Percentiles rank a stretch among this genome's conserved stretches.
Conservation (phyloP, 805 yeast genomes). For the Kuraishia borneana region DNA sequence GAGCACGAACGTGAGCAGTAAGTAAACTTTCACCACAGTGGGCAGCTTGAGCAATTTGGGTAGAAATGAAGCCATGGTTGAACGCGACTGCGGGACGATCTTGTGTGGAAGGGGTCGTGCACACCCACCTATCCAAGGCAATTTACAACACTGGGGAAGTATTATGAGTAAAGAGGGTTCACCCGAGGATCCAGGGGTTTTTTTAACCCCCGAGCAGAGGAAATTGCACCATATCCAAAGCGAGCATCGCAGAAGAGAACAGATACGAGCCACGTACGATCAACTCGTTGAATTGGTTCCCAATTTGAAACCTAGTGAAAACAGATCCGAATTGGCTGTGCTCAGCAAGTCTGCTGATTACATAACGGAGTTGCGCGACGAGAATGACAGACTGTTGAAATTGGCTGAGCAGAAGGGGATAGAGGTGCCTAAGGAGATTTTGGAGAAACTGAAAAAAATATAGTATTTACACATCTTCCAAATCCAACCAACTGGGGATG, state of each 20-base stretch:
- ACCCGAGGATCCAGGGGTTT: no score
- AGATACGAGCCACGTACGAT: conserved; percentile 76
- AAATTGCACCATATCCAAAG: conserved; percentile 27
- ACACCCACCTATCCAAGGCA: no score
- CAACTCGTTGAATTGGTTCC: conserved; percentile 69
- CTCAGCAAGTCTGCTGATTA: conserved; percentile 48
- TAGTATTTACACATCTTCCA: conserved; percentile 5
- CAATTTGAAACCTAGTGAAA: conserved; percentile 52
- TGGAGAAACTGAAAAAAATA: conserved; percentile 1
- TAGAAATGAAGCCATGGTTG: conserved; percentile 11
- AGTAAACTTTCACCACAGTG: conserved; percentile 32
- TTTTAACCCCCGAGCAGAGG: conserved; percentile 19
- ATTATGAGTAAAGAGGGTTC: no score
- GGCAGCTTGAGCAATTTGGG: conserved; percentile 23
- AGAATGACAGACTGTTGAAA: conserved; percentile 33
- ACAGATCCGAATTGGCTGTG: conserved; percentile 71
- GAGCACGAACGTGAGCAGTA: conserved; percentile 25
- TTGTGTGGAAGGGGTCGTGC: no score
- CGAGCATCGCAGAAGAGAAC: conserved; percentile 80
- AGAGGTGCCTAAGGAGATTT: conserved; percentile 25
- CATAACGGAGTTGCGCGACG: conserved; percentile 36
- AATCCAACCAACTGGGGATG: conserved; percentile 63
- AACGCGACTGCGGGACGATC: no score
- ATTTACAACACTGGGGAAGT: no score
- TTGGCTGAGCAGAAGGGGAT: conserved; percentile 26